phyloP scores from a whole-genome alignment of 441 rosid species.

The Adansonia grandidieri region DNA sequence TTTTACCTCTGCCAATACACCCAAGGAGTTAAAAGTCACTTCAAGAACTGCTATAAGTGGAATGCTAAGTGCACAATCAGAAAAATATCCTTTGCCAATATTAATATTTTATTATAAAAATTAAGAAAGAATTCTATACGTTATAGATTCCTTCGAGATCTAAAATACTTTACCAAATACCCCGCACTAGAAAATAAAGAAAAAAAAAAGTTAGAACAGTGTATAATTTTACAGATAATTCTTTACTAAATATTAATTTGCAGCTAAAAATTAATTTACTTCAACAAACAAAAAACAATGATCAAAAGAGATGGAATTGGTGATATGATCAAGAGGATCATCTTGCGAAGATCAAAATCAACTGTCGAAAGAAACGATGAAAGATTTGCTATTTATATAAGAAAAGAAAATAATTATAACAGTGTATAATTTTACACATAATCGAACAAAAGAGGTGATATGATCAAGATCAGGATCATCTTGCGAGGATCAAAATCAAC shows the following conservation, averaged over 20 bases:
- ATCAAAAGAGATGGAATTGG: neutral
- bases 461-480: neutral
- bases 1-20: constrained; percentile 5
- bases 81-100: neutral
- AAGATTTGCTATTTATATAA: neutral
- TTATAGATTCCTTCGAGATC: constrained; percentile 20
- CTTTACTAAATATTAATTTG: neutral
- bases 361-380: neutral
- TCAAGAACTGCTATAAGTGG: neutral
- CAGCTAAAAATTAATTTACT: neutral
- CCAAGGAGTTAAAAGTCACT: neutral
- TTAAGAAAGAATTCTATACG: constrained; percentile 9
- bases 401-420: too few species aligned
- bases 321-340: neutral
- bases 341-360: neutral
- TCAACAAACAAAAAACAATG: neutral
- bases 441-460: neutral
- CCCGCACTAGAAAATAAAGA: neutral
- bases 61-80: neutral
- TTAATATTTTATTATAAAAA: too few species aligned
- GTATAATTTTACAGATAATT: neutral
- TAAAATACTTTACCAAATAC: constrained; percentile 2
- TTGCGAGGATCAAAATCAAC: neutral
- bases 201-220: neutral
- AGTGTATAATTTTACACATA: too few species aligned